Percentiles rank a stretch among this genome's conserved stretches.
These are phyloP conservation scores for Tetracladium maxilliforme DNA, from an alignment of 2,329 filamentous ascomycete genomes.

Conservation along the genomic window DNA sequence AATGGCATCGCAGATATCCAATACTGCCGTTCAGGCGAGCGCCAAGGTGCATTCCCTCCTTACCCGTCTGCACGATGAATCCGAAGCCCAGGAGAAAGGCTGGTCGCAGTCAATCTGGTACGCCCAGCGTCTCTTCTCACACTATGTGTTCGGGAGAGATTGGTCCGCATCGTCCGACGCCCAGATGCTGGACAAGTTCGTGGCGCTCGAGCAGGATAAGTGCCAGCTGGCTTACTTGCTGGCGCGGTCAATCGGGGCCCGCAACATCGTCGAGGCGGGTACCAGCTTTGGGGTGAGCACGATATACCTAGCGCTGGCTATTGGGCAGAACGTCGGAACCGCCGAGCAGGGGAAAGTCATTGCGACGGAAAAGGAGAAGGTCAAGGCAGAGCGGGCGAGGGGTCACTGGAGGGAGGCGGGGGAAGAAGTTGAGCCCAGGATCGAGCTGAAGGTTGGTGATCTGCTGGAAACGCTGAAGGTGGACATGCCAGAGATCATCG, in stretches of 20 bases:
- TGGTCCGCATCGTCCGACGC: slow-evolving; percentile 15
- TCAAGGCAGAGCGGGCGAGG: slow-evolving; percentile 34
- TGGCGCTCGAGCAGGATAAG: slow-evolving; percentile 44
- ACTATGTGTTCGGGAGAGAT: too few species aligned
- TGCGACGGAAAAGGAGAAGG: slow-evolving; percentile 42
- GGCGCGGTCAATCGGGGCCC: slow-evolving; percentile 28
- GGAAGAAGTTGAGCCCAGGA: slow-evolving; percentile 27
- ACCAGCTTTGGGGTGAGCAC: slow-evolving; percentile 48
- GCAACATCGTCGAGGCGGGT: slow-evolving; percentile 40
- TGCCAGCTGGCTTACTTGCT: slow-evolving; percentile 40
- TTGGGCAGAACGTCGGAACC: slow-evolving; percentile 26
- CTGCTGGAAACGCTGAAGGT: slow-evolving; percentile 37
- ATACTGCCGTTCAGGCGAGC: too few species aligned
- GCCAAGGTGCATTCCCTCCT: too few species aligned
- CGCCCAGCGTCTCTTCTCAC: too few species aligned
- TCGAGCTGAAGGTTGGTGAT: slow-evolving; percentile 43
- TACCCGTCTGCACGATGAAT: too few species aligned
- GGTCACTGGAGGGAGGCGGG: slow-evolving; percentile 37
- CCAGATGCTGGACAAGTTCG: slow-evolving; percentile 38
- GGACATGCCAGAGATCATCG: slow-evolving; percentile 30
- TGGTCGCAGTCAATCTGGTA: too few species aligned
- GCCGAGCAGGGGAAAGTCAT: slow-evolving; percentile 30
- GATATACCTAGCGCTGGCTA: slow-evolving; percentile 45
- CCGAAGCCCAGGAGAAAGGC: too few species aligned
- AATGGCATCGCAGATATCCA: too few species aligned